Evolutionary conservation across 305 asterid genomes (phyloP).

Genomic region (Salvia sclarea): DNA sequence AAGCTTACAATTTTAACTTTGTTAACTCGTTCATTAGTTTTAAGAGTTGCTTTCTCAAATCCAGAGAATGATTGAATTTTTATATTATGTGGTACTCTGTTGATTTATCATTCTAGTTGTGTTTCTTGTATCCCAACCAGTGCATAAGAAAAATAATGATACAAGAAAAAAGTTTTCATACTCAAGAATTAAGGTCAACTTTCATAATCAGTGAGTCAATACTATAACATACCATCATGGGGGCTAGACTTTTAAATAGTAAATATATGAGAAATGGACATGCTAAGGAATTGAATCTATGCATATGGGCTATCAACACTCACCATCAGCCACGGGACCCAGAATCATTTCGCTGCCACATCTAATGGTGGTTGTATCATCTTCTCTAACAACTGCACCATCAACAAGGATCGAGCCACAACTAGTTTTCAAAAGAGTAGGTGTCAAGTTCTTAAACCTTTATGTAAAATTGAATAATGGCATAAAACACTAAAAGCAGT

Average conservation of each 20-base stretch:
- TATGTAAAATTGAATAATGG: neutral
- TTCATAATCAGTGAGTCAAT: neutral
- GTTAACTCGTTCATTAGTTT: neutral
- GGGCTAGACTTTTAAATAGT: constrained; percentile 1
- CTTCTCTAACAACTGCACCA: constrained; percentile 58
- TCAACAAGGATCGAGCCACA: constrained; percentile 60
- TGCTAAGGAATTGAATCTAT: neutral
- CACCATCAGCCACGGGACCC: constrained; percentile 64
- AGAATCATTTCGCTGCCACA: constrained; percentile 86
- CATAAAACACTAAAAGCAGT: constrained; percentile 19
- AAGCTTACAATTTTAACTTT: neutral
- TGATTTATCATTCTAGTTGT: neutral
- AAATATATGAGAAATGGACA: constrained; percentile 16
- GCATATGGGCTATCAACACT: constrained; percentile 29
- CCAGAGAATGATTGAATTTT: neutral
- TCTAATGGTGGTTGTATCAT: constrained; percentile 53
- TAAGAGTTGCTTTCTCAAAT: neutral
- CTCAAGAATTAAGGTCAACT: neutral
- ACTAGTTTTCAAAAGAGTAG: constrained; percentile 42
- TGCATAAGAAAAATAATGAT: neutral
- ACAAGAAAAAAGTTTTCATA: constrained; percentile 1
- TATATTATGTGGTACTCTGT: neutral
- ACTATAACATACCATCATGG: neutral
- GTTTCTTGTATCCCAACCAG: neutral
- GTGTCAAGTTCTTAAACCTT: constrained; percentile 32